A percentile compares a stretch with the other conserved stretches of the same genome.
These are phyloP conservation scores for Metschnikowia cerradonensis DNA, from an alignment of 805 yeast genomes.

Conservation along the genomic window DNA sequence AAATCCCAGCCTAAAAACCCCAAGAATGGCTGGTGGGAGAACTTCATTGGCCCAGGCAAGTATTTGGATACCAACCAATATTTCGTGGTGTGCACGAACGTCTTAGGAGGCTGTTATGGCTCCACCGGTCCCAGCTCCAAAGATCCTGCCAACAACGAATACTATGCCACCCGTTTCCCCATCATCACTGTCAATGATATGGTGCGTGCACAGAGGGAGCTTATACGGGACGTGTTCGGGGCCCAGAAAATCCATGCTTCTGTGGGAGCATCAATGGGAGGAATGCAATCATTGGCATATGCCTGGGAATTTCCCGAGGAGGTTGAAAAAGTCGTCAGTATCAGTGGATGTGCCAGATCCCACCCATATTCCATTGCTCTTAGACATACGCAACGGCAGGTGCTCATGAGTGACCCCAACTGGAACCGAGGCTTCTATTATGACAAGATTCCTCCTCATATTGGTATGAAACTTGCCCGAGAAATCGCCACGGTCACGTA, in stretches of 20 bases:
- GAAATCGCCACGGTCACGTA: slow-evolving; percentile 93
- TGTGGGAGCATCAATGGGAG: slow-evolving; percentile 95
- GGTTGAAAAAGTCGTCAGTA: slow-evolving; percentile 71
- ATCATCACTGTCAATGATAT: slow-evolving; percentile 81
- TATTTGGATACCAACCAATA: slow-evolving; percentile 77
- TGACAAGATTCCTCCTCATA: slow-evolving; percentile 78
- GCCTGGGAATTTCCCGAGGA: slow-evolving; percentile 78
- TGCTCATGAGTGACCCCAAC: slow-evolving; percentile 88
- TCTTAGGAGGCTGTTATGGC: slow-evolving; percentile 92
- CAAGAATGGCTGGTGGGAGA: slow-evolving; percentile 93
- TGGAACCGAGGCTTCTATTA: slow-evolving; percentile 92
- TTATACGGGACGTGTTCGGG: slow-evolving; percentile 59
- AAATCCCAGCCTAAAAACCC: slow-evolving; percentile 68
- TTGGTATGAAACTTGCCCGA: slow-evolving; percentile 91
- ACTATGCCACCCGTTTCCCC: slow-evolving; percentile 86
- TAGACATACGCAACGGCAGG: slow-evolving; percentile 91
- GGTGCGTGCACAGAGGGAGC: slow-evolving; percentile 81
- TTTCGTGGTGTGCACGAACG: slow-evolving; percentile 86
- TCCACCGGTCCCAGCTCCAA: slow-evolving; percentile 86
- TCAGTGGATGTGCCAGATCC: slow-evolving; percentile 89
- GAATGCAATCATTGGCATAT: slow-evolving; percentile 92
- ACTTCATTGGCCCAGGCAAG: slow-evolving; percentile 80
- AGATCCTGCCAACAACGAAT: slow-evolving; percentile 62
- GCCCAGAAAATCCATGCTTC: slow-evolving; percentile 67
- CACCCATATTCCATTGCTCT: slow-evolving; percentile 93